Base-by-base conservation (phyloP, 2,329 filamentous ascomycete species). In the Fusarium humuli region DNA sequence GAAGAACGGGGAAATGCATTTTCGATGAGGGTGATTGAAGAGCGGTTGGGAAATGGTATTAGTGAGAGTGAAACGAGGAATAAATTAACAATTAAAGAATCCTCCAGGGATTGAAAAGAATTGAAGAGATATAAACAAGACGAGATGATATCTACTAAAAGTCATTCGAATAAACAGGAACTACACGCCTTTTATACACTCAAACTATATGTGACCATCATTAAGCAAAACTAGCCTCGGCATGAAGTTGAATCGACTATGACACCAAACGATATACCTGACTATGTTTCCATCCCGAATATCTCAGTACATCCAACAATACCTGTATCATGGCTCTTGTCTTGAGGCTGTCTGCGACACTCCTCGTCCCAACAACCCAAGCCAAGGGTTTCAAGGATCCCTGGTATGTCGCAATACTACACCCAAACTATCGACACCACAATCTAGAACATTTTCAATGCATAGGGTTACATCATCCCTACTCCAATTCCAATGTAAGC, bases 1-100 rank as follows among this genome's bases (percentile, higher is more conserved):
- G 45, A 18, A 76, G 30, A 30, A 59, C 20, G 12, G 65, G 22
- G 42, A 67, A 56, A 50, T 75, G 67, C 73, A 75, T 75, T 34
- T 47, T 70, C 18, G 29, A 47, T 40, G 29, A 52, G 27, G 30
- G 65, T 61, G 20, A n/a, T 45, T 34, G 22, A 25, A 42, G 18
- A 44, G 23, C 29, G 23, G 22, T 49, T 57, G 7, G 4, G 23
- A 11, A 29, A 20, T 27, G 30, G 5, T 40, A 49, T 37, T 29
- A 29, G 30, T 40, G 29, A 27, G 11, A 12, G 27, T 40, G n/a
- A n/a, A 57, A 40, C n/a, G 30, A 53, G 34, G 23, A 41, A 29
- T 11, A 22, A 32, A 54, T n/a, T 47, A 52, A 37, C 27, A 32
- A 32, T 44, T 29, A 62, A 49, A 14, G 18, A 16, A 32, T 67